phyloP scores from a whole-genome alignment of 257 asterid species.

The Petunia axillaris region DNA sequence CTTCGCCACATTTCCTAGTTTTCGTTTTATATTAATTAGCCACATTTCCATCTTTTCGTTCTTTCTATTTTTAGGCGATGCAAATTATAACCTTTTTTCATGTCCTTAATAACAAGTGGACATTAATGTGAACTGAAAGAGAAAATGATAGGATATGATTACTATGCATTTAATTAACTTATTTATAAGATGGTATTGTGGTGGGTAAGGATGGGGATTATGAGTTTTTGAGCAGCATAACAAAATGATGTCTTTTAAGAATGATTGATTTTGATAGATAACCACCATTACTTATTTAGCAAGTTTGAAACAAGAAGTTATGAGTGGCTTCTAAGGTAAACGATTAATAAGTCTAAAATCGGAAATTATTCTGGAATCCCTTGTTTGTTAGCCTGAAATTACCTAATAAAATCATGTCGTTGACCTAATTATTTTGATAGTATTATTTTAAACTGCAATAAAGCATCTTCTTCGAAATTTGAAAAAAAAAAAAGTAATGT shows the following conservation, averaged over 20 bases:
- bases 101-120: neutral
- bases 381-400: conserved; percentile 12
- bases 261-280: conserved; percentile 8
- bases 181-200: neutral
- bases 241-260: neutral
- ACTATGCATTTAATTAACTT: conserved; percentile 3
- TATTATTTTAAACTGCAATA: neutral
- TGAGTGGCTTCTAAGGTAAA: conserved; percentile 15
- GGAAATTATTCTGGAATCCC: neutral
- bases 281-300: conserved; percentile 14
- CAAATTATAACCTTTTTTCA: neutral
- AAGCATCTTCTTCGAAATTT: no score
- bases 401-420: neutral
- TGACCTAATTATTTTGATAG: conserved; percentile 2
- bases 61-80: neutral
- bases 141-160: neutral
- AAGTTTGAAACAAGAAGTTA: neutral
- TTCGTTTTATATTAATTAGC: neutral
- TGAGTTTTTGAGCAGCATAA: neutral
- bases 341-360: neutral
- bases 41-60: neutral
- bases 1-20: neutral
- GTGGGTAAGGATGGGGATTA: neutral
- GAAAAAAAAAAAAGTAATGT: no score
- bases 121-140: neutral